These are phyloP conservation scores for Madurella fahalii DNA, from an alignment of 2,329 filamentous ascomycete genomes.

Conservation along the genomic window DNA sequence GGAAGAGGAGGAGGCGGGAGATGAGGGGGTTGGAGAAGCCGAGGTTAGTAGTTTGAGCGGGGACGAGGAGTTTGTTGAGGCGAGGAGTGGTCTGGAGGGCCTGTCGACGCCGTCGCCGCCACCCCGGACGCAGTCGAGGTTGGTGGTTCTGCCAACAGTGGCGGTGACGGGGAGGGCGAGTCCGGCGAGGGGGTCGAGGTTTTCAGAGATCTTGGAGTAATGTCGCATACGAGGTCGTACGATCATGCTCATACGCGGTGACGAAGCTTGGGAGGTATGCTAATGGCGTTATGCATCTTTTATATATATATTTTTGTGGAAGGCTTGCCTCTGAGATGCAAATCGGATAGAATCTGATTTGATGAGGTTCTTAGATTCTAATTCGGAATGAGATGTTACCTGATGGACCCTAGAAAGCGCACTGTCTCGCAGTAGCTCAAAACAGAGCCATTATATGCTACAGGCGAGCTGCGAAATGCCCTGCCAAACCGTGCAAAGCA, in stretches of 20 bases:
- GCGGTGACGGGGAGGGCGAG: conserved; percentile 31
- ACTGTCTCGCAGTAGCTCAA: no score
- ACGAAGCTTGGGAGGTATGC: background rate
- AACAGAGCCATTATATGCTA: no score
- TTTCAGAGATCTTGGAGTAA: conserved; percentile 45
- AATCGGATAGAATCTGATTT: no score
- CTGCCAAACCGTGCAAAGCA: background rate
- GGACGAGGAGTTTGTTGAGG: conserved; percentile 21
- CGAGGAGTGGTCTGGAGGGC: conserved; percentile 27
- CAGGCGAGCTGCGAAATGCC: background rate
- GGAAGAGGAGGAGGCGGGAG: background rate
- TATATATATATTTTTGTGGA: no score
- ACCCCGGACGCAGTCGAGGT: conserved; percentile 23
- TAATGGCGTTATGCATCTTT: background rate
- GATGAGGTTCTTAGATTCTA: no score
- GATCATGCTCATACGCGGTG: background rate
- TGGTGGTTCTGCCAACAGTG: background rate
- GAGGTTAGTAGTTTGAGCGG: background rate
- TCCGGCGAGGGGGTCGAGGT: conserved; percentile 46
- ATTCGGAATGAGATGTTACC: no score
- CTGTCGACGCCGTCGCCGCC: conserved; percentile 19
- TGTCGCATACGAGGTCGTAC: no score
- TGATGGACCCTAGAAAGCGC: no score
- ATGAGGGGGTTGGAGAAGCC: no score
- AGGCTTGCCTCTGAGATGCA: no score